Percentiles rank a stretch among this genome's conserved stretches.
Evolutionary conservation across 2,329 filamentous ascomycete species (phyloP).

Genomic region (Hortaea werneckii): DNA sequence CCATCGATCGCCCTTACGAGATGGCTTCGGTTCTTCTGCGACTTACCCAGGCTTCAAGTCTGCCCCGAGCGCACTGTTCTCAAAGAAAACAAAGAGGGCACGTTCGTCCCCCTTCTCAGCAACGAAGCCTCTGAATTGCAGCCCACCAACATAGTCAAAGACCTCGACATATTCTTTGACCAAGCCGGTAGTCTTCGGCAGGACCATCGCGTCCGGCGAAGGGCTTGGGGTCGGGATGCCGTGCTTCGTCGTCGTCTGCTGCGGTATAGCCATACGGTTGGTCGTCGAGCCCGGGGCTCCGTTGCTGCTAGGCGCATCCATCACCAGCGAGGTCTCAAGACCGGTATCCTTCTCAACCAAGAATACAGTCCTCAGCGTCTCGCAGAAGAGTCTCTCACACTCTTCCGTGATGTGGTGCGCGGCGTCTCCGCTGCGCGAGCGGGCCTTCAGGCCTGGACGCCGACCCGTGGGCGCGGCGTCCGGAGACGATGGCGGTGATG

Average conservation of each 20-base stretch:
- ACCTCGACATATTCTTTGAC: slow-evolving; percentile 62
- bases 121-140: slow-evolving; percentile 78
- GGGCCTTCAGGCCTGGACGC: slow-evolving; percentile 17
- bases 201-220: slow-evolving; percentile 21
- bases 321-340: slow-evolving; percentile 72
- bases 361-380: slow-evolving; percentile 87
- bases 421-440: slow-evolving; percentile 65
- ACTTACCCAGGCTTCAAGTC: slow-evolving; percentile 82
- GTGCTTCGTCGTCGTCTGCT: slow-evolving; percentile 14
- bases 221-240: slow-evolving; percentile 27
- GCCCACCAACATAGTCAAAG: slow-evolving; percentile 79
- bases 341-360: slow-evolving; percentile 82
- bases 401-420: slow-evolving; percentile 94
- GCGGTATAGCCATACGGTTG: slow-evolving; percentile 4
- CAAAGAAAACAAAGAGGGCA: slow-evolving; percentile 82
- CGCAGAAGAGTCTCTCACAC: slow-evolving; percentile 99
- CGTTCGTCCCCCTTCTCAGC: slow-evolving; percentile 59
- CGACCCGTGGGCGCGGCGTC: slow-evolving; percentile 13
- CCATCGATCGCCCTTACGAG: slow-evolving; percentile 4
- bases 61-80: slow-evolving; percentile 58
- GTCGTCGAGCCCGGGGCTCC: slow-evolving; percentile 1
- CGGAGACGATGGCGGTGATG: slow-evolving; percentile 80
- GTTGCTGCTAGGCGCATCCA: slow-evolving; percentile 52
- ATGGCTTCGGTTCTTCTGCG: background rate
- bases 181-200: slow-evolving; percentile 12